phyloP scores from a whole-genome alignment of 2,329 filamentous ascomycete species.

The Verticillium klebahnii region DNA sequence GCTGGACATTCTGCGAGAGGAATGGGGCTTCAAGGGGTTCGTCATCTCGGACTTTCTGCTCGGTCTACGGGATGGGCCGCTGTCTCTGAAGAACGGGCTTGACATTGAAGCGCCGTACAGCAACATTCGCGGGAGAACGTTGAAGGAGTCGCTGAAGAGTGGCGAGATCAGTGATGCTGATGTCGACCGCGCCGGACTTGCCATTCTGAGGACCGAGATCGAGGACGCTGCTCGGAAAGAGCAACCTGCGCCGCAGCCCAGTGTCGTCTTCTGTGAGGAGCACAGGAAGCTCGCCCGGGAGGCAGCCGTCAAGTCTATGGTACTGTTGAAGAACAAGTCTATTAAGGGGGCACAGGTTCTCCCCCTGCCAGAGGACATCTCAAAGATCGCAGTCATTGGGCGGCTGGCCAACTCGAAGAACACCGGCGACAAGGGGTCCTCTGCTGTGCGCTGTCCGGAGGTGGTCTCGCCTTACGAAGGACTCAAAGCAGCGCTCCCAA shows the following conservation, averaged over 20 bases:
- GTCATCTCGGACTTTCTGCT: slow-evolving; percentile 15
- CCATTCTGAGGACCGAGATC: slow-evolving; percentile 10
- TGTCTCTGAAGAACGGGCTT: slow-evolving; percentile 14
- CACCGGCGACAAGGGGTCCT: slow-evolving; percentile 16
- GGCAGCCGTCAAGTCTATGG: slow-evolving; percentile 13
- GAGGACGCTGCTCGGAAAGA: slow-evolving; percentile 1
- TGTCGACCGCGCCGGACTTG: slow-evolving; percentile 4
- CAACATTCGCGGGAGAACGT: slow-evolving; percentile 5
- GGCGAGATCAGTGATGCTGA: not conserved
- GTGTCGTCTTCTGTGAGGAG: slow-evolving; percentile 13
- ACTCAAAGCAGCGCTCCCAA: slow-evolving; percentile 2
- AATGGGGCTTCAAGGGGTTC: slow-evolving; percentile 14
- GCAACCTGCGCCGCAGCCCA: not conserved
- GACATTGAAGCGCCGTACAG: slow-evolving; percentile 17
- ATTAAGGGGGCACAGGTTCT: not conserved
- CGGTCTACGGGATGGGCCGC: slow-evolving; percentile 9
- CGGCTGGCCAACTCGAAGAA: slow-evolving; percentile 11
- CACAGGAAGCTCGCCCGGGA: slow-evolving; percentile 13
- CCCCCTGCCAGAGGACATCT: not conserved
- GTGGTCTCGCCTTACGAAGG: slow-evolving; percentile 11
- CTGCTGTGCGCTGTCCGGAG: slow-evolving; percentile 8
- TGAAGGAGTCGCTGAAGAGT: slow-evolving; percentile 1
- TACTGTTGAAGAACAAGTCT: slow-evolving; percentile 13
- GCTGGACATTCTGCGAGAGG: slow-evolving; percentile 9
- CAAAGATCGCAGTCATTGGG: slow-evolving; percentile 13